Evolutionary conservation across 2,329 filamentous ascomycete genomes (phyloP).

Genomic region (Cladosporium halotolerans): DNA sequence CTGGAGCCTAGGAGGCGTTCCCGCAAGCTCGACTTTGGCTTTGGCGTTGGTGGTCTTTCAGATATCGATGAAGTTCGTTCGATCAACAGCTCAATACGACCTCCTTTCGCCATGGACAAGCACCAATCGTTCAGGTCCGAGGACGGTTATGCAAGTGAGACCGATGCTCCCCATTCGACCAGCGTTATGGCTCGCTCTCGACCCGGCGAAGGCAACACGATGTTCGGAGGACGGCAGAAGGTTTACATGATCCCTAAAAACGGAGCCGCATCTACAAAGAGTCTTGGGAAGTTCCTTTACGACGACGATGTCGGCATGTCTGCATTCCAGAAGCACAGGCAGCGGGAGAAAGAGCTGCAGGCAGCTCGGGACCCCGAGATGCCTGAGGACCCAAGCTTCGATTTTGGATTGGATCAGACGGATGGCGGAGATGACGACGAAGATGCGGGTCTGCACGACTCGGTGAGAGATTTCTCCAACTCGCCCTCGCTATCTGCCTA

Average conservation of each 20-base stretch:
- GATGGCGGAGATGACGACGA: slow-evolving; percentile 35
- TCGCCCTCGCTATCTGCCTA: slow-evolving; percentile 58
- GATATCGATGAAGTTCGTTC: slow-evolving; percentile 93
- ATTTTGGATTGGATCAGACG: slow-evolving; percentile 29
- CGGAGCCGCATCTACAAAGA: slow-evolving; percentile 33
- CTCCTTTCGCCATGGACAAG: slow-evolving; percentile 55
- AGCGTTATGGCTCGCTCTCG: slow-evolving; percentile 81
- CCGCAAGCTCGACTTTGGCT: slow-evolving; percentile 65
- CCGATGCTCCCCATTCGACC: slow-evolving; percentile 52
- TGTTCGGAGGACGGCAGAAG: slow-evolving; percentile 95
- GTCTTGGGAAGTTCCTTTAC: slow-evolving; percentile 67
- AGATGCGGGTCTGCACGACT: slow-evolving; percentile 41
- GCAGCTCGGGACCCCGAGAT: slow-evolving; percentile 21
- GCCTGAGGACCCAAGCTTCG: slow-evolving; percentile 26
- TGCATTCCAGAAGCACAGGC: slow-evolving; percentile 71
- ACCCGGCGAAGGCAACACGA: slow-evolving; percentile 79
- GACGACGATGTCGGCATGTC: slow-evolving; percentile 81
- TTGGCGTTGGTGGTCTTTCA: slow-evolving; percentile 49
- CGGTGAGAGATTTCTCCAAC: slow-evolving; percentile 32
- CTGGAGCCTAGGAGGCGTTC: slow-evolving; percentile 77
- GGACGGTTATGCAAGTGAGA: slow-evolving; percentile 56
- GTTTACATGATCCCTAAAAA: slow-evolving; percentile 73
- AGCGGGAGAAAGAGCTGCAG: slow-evolving; percentile 49
- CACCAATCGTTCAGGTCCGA: slow-evolving; percentile 60
- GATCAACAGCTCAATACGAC: slow-evolving; percentile 56